These are phyloP conservation scores for Iris macrosiphon DNA, from an alignment of 106 monocot species.

Conservation along the genomic window DNA sequence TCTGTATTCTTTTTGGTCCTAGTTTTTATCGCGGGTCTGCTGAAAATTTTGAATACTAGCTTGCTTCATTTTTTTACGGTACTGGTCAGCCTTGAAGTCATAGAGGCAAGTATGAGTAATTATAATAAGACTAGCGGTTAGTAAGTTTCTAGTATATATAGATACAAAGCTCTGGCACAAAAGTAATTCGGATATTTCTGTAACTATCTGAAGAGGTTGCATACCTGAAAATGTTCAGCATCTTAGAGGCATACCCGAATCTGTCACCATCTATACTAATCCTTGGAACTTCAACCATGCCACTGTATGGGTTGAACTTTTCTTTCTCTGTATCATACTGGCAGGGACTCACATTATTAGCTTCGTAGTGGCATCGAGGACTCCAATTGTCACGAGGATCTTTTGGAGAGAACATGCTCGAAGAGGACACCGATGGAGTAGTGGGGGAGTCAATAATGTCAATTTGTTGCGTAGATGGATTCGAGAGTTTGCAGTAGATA, in stretches of 20 bases:
- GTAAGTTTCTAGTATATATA: neutral
- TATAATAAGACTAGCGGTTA: neutral
- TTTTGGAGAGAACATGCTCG: constrained; percentile 52
- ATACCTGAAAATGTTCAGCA: constrained; percentile 73
- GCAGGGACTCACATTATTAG: constrained; percentile 30
- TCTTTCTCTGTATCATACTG: constrained; percentile 23
- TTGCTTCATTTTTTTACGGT: too few species aligned
- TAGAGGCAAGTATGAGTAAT: neutral
- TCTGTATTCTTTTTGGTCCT: too few species aligned
- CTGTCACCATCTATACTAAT: constrained; percentile 59
- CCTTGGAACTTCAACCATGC: constrained; percentile 44
- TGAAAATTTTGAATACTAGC: too few species aligned
- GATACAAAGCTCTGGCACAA: neutral
- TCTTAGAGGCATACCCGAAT: constrained; percentile 58
- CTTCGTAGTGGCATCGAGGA: constrained; percentile 36
- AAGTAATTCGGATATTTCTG: neutral
- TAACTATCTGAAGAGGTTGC: neutral
- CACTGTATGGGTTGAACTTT: constrained; percentile 23
- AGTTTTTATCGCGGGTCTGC: too few species aligned
- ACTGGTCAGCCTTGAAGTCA: too few species aligned
- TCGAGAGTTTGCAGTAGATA: constrained; percentile 73
- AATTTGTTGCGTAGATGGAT: constrained; percentile 8
- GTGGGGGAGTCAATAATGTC: constrained; percentile 38
- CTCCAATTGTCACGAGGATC: constrained; percentile 58
- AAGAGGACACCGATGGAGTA: constrained; percentile 51